These are phyloP conservation scores for Trypanosoma scelopori DNA, from an alignment of 208 protist species.

Conservation along the genomic window DNA sequence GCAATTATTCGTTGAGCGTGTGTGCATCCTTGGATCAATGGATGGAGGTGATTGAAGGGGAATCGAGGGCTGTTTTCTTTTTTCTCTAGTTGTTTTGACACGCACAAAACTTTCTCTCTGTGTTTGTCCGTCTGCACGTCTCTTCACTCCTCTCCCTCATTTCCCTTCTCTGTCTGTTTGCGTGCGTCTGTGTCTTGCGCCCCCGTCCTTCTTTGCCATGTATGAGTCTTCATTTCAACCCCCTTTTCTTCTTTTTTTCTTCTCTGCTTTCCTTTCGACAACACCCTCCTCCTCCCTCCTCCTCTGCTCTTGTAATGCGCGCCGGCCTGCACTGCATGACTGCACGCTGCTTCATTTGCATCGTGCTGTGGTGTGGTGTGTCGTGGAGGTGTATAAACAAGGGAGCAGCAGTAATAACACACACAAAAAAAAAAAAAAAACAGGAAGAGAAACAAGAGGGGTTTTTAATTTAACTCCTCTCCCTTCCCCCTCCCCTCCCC, in stretches of 20 bases:
- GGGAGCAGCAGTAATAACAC: background rate
- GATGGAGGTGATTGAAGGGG: background rate
- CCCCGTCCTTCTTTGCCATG: constrained; percentile 1
- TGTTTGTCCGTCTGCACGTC: too few relatives aligned
- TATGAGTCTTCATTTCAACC: too few relatives aligned
- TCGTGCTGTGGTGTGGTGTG: background rate
- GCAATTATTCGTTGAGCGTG: constrained; percentile 73
- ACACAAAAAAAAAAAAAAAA: background rate
- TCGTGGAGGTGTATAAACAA: background rate
- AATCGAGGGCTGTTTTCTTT: background rate
- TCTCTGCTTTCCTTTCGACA: constrained; percentile 16
- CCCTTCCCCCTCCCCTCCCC: too few relatives aligned
- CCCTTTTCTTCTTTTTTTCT: constrained; percentile 10
- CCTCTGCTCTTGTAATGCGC: background rate
- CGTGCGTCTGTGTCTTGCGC: background rate
- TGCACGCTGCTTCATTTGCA: too few relatives aligned
- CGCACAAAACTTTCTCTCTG: too few relatives aligned
- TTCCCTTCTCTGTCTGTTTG: constrained; percentile 9
- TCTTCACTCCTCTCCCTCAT: background rate
- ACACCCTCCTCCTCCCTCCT: background rate
- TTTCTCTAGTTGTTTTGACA: constrained; percentile 14
- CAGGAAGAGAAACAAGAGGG: background rate
- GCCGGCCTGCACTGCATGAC: too few relatives aligned
- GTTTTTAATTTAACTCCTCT: too few relatives aligned
- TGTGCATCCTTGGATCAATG: background rate